Conservation (phyloP, 2,329 filamentous ascomycete genomes). For the Ophiocordyceps camponoti-floridani region DNA sequence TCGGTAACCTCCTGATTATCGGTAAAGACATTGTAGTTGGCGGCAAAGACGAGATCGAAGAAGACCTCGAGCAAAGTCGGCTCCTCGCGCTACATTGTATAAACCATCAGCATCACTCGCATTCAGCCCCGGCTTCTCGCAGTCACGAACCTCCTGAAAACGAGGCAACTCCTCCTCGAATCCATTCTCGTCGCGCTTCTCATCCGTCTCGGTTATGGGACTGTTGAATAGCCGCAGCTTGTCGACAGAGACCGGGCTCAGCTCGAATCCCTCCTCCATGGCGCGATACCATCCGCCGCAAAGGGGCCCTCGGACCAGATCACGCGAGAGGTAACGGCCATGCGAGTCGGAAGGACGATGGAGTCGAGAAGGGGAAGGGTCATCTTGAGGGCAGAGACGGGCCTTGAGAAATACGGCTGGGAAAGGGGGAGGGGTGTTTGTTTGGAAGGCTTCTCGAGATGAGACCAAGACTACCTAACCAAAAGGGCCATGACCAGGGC, state of each 20-base stretch:
- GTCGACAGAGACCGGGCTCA: constrained; percentile 2
- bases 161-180: constrained; percentile 3
- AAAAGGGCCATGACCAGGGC: no score
- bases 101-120: background rate
- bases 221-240: constrained; percentile 15
- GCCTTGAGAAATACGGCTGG: background rate
- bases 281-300: background rate
- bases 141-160: constrained; percentile 9
- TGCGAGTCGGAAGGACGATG: background rate
- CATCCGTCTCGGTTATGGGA: constrained; percentile 6
- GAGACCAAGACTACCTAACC: no score
- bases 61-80: constrained; percentile 19
- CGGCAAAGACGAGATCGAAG: constrained; percentile 26
- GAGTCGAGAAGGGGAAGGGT: background rate
- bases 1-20: constrained; percentile 14
- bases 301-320: background rate
- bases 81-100: constrained; percentile 17
- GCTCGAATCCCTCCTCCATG: constrained; percentile 4
- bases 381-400: background rate
- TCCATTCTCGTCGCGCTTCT: constrained; percentile 2
- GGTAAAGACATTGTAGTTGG: constrained; percentile 44
- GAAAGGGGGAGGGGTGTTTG: background rate
- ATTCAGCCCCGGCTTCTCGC: no score
- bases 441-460: no score
- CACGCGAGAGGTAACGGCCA: background rate